Evolutionary conservation across 2,329 filamentous ascomycete genomes (phyloP).

Genomic region (Fusarium sp.): DNA sequence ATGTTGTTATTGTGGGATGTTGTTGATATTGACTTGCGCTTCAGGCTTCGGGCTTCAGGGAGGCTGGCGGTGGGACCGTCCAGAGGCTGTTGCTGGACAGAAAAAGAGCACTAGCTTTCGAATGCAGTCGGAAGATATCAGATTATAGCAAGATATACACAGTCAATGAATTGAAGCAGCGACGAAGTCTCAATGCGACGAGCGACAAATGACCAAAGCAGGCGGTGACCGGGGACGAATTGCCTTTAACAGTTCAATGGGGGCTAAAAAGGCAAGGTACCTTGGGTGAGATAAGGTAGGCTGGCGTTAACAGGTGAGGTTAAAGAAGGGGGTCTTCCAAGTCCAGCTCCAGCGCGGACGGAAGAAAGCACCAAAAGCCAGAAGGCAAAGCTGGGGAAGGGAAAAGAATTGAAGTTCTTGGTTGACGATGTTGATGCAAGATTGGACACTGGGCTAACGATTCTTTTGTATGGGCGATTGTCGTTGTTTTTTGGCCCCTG

Average conservation of each 20-base stretch:
- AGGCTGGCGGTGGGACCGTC: slow-evolving; percentile 17
- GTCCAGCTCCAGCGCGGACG: slow-evolving; percentile 30
- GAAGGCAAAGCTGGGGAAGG: slow-evolving; percentile 21
- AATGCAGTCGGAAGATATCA: slow-evolving; percentile 2
- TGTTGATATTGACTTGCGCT: slow-evolving; percentile 39
- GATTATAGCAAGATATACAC: slow-evolving; percentile 12
- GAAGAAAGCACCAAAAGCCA: slow-evolving; percentile 28
- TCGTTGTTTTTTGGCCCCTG: slow-evolving; percentile 30
- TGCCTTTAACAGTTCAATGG: slow-evolving; percentile 15
- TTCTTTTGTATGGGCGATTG: slow-evolving; percentile 27
- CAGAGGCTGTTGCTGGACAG: neutral
- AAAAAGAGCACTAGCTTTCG: slow-evolving; percentile 3
- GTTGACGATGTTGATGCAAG: slow-evolving; percentile 32
- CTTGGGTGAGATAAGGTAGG: neutral
- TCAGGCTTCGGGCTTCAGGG: slow-evolving; percentile 33
- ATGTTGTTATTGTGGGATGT: slow-evolving; percentile 48
- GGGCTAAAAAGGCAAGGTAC: slow-evolving; percentile 1
- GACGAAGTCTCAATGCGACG: slow-evolving; percentile 21
- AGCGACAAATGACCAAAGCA: slow-evolving; percentile 15
- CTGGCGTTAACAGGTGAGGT: neutral
- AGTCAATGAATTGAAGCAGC: slow-evolving; percentile 22
- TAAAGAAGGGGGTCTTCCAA: slow-evolving; percentile 3
- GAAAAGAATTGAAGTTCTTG: slow-evolving; percentile 36
- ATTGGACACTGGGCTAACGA: slow-evolving; percentile 22
- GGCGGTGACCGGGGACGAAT: slow-evolving; percentile 36